Base-by-base conservation (phyloP, 768 basidiomycete species). In the Steccherinum ochraceum region DNA sequence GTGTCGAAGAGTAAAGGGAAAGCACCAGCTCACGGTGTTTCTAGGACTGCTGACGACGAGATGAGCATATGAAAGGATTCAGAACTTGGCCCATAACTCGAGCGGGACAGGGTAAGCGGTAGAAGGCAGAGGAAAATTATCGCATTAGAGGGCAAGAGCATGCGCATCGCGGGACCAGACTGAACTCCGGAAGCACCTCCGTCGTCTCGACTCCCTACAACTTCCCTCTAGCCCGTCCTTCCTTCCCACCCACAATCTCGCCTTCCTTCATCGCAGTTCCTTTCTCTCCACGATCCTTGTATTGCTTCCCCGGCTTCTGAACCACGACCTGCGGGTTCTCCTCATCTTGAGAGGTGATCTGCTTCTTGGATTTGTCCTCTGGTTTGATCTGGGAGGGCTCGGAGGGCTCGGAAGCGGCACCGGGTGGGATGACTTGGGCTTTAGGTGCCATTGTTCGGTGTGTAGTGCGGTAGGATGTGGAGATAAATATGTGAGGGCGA, bases 321-420 rank as follows among this genome's bases (percentile, higher is more conserved):
- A 55, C 58, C 26, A 61, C 50, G 24, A 62, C 48, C 59, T 67
- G 67, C 42, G 66, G 64, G 56, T 69, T 65, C 63, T 66, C 66
- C 55, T 60, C 65, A 56, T 67, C 63, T 50, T 49, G 51, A 26
- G 55, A 46, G 4, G 58, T 58, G 40, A 63, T 45, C 56, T 63
- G 61, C 18, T 52, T 49, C 30, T 54, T 48, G 10, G 63, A 57
- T 50, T 62, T 61, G 47, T 67, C 61, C 46, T 51, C 59, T 3
- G 64, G 67, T 24, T 25, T 48, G 19, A 58, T 18, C 40, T 56
- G 45, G 12, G 65, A 61, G 12, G 60, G 61, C 58, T 66, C 61
- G 16, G 64, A 66, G 12, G 65, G 66, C 58, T 66, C 61, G 12
- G 59, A 53, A 50, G 57, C 56, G 43, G 54, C 52, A n/a, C 56